Conservation (phyloP, 352 stramenopile genomes). For the Pythium chondricola region DNA sequence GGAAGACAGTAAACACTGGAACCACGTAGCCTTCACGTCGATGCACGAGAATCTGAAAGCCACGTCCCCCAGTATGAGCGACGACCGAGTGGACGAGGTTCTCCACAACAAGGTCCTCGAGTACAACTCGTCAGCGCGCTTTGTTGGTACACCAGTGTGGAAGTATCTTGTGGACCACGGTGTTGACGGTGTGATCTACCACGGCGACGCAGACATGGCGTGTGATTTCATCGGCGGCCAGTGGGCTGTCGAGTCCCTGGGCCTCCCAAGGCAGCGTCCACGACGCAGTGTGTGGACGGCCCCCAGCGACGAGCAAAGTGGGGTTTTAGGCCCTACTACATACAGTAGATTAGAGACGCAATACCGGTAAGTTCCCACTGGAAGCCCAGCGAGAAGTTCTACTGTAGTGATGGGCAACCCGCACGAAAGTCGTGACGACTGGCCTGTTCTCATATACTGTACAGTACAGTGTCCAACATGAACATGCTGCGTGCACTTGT, state of each 20-base stretch:
- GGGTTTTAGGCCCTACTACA: too few relatives aligned
- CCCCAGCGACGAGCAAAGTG: constrained; percentile 22
- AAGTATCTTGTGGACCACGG: constrained; percentile 5
- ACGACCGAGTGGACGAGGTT: constrained; percentile 6
- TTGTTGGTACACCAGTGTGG: constrained; percentile 17
- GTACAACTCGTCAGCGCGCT: constrained; percentile 15
- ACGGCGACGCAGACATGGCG: constrained; percentile 19
- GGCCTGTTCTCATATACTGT: too few relatives aligned
- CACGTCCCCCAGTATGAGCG: constrained; percentile 2
- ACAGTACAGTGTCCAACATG: too few relatives aligned
- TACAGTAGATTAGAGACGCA: too few relatives aligned
- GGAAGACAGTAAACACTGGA: constrained; percentile 28
- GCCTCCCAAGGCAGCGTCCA: constrained; percentile 4
- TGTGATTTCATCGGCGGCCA: constrained; percentile 22
- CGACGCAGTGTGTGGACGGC: constrained; percentile 7
- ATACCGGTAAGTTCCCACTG: too few relatives aligned
- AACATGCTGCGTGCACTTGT: too few relatives aligned
- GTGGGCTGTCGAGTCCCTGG: constrained; percentile 21
- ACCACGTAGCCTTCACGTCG: constrained; percentile 29
- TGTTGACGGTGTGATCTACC: constrained; percentile 19
- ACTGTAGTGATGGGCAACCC: too few relatives aligned
- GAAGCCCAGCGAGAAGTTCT: too few relatives aligned
- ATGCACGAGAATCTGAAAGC: background rate
- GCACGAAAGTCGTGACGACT: too few relatives aligned
- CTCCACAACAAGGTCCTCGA: constrained; percentile 16